These are phyloP conservation scores for Penicillium sp. DNA, from an alignment of 2,329 filamentous ascomycete genomes.

Conservation along the genomic window DNA sequence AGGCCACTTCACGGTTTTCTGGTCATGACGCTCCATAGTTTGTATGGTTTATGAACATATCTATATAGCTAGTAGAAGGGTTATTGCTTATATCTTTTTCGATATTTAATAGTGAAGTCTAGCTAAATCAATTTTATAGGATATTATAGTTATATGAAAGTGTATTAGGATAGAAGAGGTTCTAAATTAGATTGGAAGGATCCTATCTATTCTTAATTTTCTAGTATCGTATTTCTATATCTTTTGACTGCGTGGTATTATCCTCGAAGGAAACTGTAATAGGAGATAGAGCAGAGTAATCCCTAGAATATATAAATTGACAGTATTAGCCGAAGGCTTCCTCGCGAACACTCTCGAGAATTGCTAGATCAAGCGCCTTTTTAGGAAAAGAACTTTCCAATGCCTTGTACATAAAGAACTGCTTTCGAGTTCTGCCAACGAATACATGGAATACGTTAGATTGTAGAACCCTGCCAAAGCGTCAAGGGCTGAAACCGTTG, in stretches of 20 bases:
- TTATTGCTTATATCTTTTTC: background rate
- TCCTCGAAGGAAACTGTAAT: slow-evolving; percentile 1
- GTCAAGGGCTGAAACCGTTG: slow-evolving; percentile 1
- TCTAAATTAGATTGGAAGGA: background rate
- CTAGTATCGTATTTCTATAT: background rate
- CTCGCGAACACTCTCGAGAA: slow-evolving; percentile 11
- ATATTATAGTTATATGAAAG: background rate
- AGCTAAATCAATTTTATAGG: background rate
- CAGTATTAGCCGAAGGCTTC: slow-evolving; percentile 14
- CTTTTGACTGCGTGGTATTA: background rate
- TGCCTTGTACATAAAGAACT: slow-evolving; percentile 10
- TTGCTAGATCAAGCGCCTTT: slow-evolving; percentile 9
- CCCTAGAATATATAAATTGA: slow-evolving; percentile 17
- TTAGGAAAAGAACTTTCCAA: slow-evolving; percentile 12
- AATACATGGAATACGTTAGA: slow-evolving; percentile 9
- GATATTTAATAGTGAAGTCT: background rate
- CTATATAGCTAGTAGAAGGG: background rate
- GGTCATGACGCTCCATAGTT: no score
- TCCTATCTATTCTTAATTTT: background rate
- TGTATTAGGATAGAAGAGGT: background rate
- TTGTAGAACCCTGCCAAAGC: slow-evolving; percentile 7
- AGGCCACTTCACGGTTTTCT: background rate
- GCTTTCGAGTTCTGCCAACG: slow-evolving; percentile 12
- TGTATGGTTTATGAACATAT: background rate
- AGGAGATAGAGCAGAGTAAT: slow-evolving; percentile 14